These are phyloP conservation scores for Penicillium sp. DNA, from an alignment of 2,329 filamentous ascomycete genomes.

Conservation along the genomic window DNA sequence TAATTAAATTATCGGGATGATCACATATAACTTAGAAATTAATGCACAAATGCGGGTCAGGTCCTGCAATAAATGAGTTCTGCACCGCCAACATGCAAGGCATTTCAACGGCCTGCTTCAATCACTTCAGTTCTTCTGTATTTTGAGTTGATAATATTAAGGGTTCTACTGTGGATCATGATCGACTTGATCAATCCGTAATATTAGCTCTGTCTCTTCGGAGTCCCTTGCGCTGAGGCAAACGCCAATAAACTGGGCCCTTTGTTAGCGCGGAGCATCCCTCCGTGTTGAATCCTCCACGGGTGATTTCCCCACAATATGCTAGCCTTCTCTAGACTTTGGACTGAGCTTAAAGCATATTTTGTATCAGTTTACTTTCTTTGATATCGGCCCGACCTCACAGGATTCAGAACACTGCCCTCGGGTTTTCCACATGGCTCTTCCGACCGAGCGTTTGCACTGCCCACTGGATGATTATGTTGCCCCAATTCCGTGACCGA, in stretches of 20 bases:
- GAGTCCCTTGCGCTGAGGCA: not conserved
- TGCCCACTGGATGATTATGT: not conserved
- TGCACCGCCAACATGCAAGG: not conserved
- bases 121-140: not conserved
- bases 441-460: not conserved
- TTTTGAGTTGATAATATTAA: not conserved
- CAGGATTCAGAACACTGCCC: not conserved
- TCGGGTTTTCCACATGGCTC: not conserved
- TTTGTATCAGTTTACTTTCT: not conserved
- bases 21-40: not conserved
- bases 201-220: not conserved
- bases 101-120: not conserved
- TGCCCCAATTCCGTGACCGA: not conserved
- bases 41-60: not conserved
- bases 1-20: not conserved
- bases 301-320: conserved; percentile 19
- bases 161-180: not conserved
- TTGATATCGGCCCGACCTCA: not conserved
- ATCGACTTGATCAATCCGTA: not conserved
- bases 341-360: not conserved
- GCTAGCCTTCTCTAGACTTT: conserved; percentile 8
- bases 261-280: conserved; percentile 12
- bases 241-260: not conserved
- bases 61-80: not conserved
- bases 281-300: conserved; percentile 23